Base-by-base conservation (phyloP, 176 grass and related monocot species). In the Miscanthus lutarioriparius region DNA sequence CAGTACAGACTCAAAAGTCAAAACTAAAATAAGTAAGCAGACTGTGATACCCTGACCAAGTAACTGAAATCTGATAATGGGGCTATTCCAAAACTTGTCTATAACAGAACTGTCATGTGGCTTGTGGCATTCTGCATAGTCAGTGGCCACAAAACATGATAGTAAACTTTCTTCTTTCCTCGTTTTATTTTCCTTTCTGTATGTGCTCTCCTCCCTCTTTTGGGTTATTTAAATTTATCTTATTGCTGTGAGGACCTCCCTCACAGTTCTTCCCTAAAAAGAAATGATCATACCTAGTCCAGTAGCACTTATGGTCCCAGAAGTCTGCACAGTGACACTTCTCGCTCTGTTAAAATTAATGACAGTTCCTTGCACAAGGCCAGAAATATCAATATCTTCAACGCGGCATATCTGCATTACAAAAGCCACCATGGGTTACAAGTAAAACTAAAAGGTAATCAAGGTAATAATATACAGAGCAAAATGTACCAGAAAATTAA, bases 321-420 rank as follows among this genome's bases (percentile, higher is more conserved):
- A 84, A 72, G 85, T 45, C 45, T 78, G 84, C 38, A 98, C 91
- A 65, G 86, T 82, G 64, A 98, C 81, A 86, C 76, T 98, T 93
- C 96, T 86, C 83, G 93, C 91, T 81, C 89, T 86, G 20, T 92
- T 94, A 58, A 98, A 98, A 93, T 98, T 92, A 77, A 98, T 84
- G 11, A 98, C 96, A 78, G 91, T 90, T 90, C 96, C 96, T 88
- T 98, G 88, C 64, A 98, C 84, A 91, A 98, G 92, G 23, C 96
- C 96, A 32, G 80, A 89, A 70, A 98, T 86, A 83, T 92, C 91
- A 81, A 98, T 95, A 88, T 98, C 96, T 95, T 98, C 96, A 89
- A 98, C 96, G 26, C 96, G 93, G 67, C 96, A 98, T 80, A 98
- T 92, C 96, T 98, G 87, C 74, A 90, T 83, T 33, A 82, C 76